phyloP scores from a whole-genome alignment of 768 basidiomycete species.

The Leccinum aurantiacum region DNA sequence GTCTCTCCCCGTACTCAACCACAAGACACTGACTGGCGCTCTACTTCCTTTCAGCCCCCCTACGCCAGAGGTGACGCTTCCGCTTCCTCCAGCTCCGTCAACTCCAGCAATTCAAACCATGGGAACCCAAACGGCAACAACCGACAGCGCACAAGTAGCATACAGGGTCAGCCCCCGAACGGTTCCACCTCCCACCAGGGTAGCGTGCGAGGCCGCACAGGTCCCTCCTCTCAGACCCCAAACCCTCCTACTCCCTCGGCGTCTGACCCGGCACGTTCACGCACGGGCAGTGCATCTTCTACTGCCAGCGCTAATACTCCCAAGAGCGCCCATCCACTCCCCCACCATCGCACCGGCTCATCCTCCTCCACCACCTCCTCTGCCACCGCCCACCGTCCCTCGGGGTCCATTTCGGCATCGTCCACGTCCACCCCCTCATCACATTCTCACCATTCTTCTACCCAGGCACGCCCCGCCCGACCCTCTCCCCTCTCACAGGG shows the following conservation, averaged over 20 bases:
- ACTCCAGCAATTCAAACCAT: slow-evolving; percentile 50
- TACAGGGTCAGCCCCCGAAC: slow-evolving; percentile 62
- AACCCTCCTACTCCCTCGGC: slow-evolving; percentile 26
- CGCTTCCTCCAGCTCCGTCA: slow-evolving; percentile 74
- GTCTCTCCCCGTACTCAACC: slow-evolving; percentile 31
- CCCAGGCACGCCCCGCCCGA: slow-evolving; percentile 30
- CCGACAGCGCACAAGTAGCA: slow-evolving; percentile 70
- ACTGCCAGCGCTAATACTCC: slow-evolving; percentile 12
- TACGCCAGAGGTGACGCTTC: slow-evolving; percentile 81
- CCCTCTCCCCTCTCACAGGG: slow-evolving; percentile 38
- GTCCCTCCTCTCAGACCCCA: slow-evolving; percentile 31
- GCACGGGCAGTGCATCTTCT: slow-evolving; percentile 33
- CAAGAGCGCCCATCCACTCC: slow-evolving; percentile 26
- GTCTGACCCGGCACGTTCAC: slow-evolving; percentile 29
- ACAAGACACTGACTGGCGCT: slow-evolving; percentile 49
- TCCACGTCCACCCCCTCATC: slow-evolving; percentile 30
- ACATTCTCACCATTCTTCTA: slow-evolving; percentile 27
- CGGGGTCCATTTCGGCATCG: slow-evolving; percentile 30
- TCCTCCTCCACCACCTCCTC: slow-evolving; percentile 29
- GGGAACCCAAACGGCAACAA: slow-evolving; percentile 21
- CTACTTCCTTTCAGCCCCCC: slow-evolving; percentile 62
- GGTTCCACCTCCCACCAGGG: slow-evolving; percentile 32
- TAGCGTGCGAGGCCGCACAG: slow-evolving; percentile 40
- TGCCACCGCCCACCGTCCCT: slow-evolving; percentile 23
- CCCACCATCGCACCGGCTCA: slow-evolving; percentile 34